Evolutionary conservation across 805 yeast species (phyloP).

Genomic region (Ogataea minuta): DNA sequence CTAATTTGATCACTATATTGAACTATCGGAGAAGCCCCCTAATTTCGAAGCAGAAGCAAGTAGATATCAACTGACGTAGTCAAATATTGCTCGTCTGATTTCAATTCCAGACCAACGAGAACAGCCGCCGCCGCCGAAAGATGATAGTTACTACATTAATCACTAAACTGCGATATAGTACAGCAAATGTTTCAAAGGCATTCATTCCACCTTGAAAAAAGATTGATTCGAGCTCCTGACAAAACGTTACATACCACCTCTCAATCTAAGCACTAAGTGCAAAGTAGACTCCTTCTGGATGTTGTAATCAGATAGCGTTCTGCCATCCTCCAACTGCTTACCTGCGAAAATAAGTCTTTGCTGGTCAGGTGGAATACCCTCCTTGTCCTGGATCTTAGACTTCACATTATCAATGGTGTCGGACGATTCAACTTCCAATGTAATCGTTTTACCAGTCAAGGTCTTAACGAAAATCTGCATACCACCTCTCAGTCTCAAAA

Average conservation of each 20-base stretch:
- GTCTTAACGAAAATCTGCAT: slow-evolving; percentile 61
- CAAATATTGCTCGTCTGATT: too few species aligned
- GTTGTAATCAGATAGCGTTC: slow-evolving; percentile 96
- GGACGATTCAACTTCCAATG: slow-evolving; percentile 96
- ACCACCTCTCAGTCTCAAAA: slow-evolving; percentile 86
- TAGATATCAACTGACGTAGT: too few species aligned
- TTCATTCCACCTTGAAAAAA: too few species aligned
- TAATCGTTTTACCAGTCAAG: slow-evolving; percentile 62
- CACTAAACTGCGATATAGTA: too few species aligned
- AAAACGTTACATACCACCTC: slow-evolving; percentile 72
- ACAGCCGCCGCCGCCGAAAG: too few species aligned
- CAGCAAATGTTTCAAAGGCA: too few species aligned
- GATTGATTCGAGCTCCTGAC: too few species aligned
- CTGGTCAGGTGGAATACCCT: slow-evolving; percentile 97
- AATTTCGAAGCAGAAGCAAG: too few species aligned
- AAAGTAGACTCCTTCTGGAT: slow-evolving; percentile 96
- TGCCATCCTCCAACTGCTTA: slow-evolving; percentile 95
- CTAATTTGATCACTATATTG: too few species aligned
- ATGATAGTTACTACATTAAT: too few species aligned
- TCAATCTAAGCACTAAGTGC: slow-evolving; percentile 93
- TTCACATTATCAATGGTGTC: slow-evolving; percentile 97
- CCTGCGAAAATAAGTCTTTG: slow-evolving; percentile 97
- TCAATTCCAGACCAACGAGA: too few species aligned
- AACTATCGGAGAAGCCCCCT: too few species aligned
- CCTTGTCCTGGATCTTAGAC: slow-evolving; percentile 95